Evolutionary conservation across 163 green algal species (phyloP).

Genomic region (Volvox carteri): DNA sequence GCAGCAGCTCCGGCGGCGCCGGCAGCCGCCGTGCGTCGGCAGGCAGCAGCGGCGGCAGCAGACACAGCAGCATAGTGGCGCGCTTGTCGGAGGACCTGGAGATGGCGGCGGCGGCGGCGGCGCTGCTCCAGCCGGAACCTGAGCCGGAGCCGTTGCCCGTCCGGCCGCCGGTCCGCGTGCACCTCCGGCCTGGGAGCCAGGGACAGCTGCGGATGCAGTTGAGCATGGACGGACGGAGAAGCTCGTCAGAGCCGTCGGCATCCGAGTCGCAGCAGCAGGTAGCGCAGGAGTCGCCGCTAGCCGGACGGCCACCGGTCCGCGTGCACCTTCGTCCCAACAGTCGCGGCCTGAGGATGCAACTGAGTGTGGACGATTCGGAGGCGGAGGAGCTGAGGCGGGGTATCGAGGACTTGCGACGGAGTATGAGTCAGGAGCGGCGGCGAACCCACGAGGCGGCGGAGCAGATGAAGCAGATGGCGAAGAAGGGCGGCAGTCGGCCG

Average conservation of each 20-base stretch:
- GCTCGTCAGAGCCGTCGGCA: too few species aligned
- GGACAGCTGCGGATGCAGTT: neutral
- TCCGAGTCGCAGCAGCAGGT: neutral
- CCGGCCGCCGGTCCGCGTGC: constrained; percentile 41
- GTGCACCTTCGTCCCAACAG: constrained; percentile 46
- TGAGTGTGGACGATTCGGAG: constrained; percentile 26
- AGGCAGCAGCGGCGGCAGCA: constrained; percentile 13
- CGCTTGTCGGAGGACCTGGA: neutral
- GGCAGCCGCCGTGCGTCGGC: neutral
- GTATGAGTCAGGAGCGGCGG: constrained; percentile 24
- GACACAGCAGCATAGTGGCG: neutral
- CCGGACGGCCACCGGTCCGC: constrained; percentile 18
- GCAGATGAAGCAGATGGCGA: constrained; percentile 27
- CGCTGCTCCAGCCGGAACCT: neutral
- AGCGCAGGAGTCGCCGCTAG: neutral
- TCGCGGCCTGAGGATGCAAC: neutral
- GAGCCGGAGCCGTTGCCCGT: neutral
- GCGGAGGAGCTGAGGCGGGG: constrained; percentile 25
- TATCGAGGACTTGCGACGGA: constrained; percentile 35
- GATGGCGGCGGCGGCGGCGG: neutral
- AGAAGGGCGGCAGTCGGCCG: constrained; percentile 34
- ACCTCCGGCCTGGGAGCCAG: constrained; percentile 29
- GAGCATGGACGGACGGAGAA: constrained; percentile 15
- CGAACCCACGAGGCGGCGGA: constrained; percentile 21
- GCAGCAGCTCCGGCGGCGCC: neutral